Base-by-base conservation (phyloP, 768 basidiomycete species). In the Suillus alpinus region DNA sequence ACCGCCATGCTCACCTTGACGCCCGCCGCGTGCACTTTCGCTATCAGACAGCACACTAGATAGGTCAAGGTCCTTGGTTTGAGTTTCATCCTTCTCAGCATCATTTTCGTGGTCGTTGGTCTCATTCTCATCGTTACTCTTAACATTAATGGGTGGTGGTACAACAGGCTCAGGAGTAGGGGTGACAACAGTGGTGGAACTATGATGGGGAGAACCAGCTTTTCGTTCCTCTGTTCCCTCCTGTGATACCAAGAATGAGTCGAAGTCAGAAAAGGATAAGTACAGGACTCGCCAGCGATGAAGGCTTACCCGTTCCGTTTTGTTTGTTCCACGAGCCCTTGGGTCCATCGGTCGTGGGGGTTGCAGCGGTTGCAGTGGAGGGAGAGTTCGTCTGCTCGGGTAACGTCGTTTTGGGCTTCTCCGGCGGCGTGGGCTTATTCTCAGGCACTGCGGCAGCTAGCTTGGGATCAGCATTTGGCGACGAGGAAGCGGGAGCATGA, bases 241-340 rank as follows among this genome's bases (percentile, higher is more conserved):
- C 72, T 73, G 62, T 64, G 26, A 37, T 37, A 60, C 66, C 62
- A 55, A 55, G 61, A 63, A 73, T 75, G 68, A 73, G 72, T 61
- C 60, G 20, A 46, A 56, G 72, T 73, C 58, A 73, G 72, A 73
- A 70, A 49, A 60, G 34, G 62, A 47, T 41, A 52, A 44, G 56
- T 43, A 31, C 59, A 52, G 12, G 10, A 73, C 70, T 75, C 64
- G 71, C 73, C 72, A 57, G 58, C 63, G 68, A 65, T 36, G 60
- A 75, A 72, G 62, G 73, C 72, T 73, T 67, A 73, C 72, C 72
- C 72, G 1, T 47, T 66, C 56, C 55, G 13, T 57, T 32, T 20
- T 14, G 2, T 16, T n/a, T 59, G 47, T 1, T 8, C 67, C 66
- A 63, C 62, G 59, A 14, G 46, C 37, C 18, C 50, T 40, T 44